Evolutionary conservation across 495 filamentous ascomycete genomes (phyloP).

Genomic region (Hypomontagnella monticulosa): DNA sequence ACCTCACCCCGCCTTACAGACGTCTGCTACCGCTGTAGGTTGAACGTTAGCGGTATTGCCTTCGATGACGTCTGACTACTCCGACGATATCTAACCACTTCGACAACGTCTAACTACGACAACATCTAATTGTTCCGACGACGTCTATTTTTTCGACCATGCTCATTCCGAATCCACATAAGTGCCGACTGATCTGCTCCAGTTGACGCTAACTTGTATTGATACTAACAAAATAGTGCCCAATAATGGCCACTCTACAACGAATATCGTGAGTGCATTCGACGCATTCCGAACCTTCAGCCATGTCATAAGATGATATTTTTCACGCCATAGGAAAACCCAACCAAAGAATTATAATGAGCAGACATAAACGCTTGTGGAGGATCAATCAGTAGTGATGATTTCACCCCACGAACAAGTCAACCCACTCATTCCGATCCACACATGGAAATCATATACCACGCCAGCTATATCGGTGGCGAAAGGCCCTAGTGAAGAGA

Average conservation of each 20-base stretch:
- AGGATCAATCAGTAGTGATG: slow-evolving; percentile 9
- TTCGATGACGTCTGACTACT: background rate
- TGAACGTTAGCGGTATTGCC: slow-evolving; percentile 29
- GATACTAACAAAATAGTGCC: slow-evolving; percentile 31
- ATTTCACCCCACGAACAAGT: background rate
- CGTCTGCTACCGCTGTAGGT: slow-evolving; percentile 49
- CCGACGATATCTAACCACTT: too few species aligned
- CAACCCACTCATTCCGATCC: background rate
- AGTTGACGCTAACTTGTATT: slow-evolving; percentile 27
- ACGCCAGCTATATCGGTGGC: background rate
- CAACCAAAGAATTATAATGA: slow-evolving; percentile 13
- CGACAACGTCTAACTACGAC: too few species aligned
- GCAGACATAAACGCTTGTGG: background rate
- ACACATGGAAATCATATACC: background rate
- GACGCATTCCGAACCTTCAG: slow-evolving; percentile 1
- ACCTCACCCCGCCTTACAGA: slow-evolving; percentile 46
- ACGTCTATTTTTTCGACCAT: slow-evolving; percentile 7
- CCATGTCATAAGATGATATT: background rate
- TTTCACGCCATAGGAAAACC: slow-evolving; percentile 10
- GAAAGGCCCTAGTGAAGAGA: background rate
- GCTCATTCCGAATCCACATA: slow-evolving; percentile 8
- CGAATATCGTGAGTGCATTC: slow-evolving; percentile 22
- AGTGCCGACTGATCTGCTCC: slow-evolving; percentile 37
- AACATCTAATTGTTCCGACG: too few species aligned
- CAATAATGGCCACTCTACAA: slow-evolving; percentile 12